Base-by-base conservation (phyloP, 2,329 filamentous ascomycete species). In the Apiospora saccharicola region DNA sequence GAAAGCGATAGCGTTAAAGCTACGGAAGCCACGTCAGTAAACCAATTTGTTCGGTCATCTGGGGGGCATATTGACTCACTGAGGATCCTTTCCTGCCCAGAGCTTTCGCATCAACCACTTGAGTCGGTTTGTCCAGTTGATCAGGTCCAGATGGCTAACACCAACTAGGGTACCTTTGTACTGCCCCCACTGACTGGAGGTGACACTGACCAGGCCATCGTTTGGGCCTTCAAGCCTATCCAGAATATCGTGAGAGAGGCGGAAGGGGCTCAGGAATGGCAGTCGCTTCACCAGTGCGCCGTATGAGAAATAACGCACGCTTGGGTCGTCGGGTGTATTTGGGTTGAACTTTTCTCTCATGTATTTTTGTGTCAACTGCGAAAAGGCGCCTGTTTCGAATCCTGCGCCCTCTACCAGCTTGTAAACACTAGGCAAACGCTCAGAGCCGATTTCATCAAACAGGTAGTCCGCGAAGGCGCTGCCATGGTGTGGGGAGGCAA, bases 1-100 rank as follows among this genome's bases (percentile, higher is more conserved):
- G 76, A 92, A 91, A 0, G 90, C 90, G 72, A 92, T 86, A 2
- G 90, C 90, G 77, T 92, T 92, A 76, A 92, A 92, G 22, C 87
- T 90, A 70, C 24, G 16, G 34, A 41, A 10, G 8, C 37, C 19
- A 41, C 16, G 47, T 43, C 41, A 51, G 51, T 67, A 61, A 1
- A 5, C 43, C 78, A 76, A 68, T 24, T 61, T 10, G 1, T 12
- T 69, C 61, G 6, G 19, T 34, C 49, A 4, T 6, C 67, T n/a
- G n/a, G 19, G 22, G 67, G 22, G 8, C 2, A 12, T 16, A 46
- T 57, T 8, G 30, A 91, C 85, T 79, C 77, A 87, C 86, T 83
- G 84, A 72, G 84, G 85, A 76, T 85, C 83, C 73, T 86, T 84
- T 1, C 90, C 90, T 79, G 86, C 83, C 82, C 83, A 83, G 71